These are phyloP conservation scores for Aspergillus candidus DNA, from an alignment of 2,329 filamentous ascomycete genomes.

Conservation along the genomic window DNA sequence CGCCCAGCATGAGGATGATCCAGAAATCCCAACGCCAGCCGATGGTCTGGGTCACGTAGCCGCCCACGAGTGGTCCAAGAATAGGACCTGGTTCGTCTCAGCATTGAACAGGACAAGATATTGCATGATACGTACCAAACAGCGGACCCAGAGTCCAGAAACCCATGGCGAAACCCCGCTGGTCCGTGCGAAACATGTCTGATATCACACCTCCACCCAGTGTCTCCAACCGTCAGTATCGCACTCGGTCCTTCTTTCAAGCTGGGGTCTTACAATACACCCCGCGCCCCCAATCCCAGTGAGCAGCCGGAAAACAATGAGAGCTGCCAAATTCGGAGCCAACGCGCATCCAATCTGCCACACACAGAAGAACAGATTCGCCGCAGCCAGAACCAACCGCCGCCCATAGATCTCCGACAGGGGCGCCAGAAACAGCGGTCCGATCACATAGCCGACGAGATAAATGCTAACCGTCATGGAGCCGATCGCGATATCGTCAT, in stretches of 20 bases:
- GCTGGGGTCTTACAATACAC: background rate
- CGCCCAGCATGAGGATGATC: conserved; percentile 33
- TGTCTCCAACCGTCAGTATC: background rate
- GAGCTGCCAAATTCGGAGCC: conserved; percentile 4
- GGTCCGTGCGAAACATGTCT: conserved; percentile 15
- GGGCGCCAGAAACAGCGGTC: conserved; percentile 57
- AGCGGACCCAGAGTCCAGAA: conserved; percentile 1
- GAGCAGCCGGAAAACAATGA: conserved; percentile 9
- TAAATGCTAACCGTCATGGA: conserved; percentile 3
- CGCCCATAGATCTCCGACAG: conserved; percentile 59
- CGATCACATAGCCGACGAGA: conserved; percentile 22
- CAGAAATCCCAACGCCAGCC: conserved; percentile 54
- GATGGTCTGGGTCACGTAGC: conserved; percentile 43
- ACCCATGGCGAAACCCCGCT: conserved; percentile 3
- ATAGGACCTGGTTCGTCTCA: conserved; percentile 27
- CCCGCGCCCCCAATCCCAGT: conserved; percentile 5
- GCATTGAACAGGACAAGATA: background rate
- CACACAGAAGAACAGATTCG: conserved; percentile 33
- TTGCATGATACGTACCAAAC: background rate
- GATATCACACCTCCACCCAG: conserved; percentile 7
- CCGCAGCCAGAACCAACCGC: conserved; percentile 44
- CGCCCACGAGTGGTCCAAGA: conserved; percentile 46
- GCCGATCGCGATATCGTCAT: background rate
- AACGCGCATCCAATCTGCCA: conserved; percentile 9
- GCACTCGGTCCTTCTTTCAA: too few relatives aligned